Conservation (phyloP, 805 yeast species). For the Teunomyces aglyptinius region DNA sequence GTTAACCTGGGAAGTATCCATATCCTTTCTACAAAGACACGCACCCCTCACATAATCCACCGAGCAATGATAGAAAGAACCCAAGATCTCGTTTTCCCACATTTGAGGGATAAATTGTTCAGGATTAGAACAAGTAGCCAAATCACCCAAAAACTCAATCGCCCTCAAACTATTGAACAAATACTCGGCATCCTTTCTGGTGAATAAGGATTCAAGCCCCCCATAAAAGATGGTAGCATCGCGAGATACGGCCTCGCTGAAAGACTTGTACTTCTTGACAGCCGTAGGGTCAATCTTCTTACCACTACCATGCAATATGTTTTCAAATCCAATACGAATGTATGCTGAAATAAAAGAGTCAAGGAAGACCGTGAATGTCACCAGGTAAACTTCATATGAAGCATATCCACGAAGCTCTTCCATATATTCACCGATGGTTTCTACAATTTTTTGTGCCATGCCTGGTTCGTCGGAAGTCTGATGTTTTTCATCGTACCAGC, state of each 20-base stretch:
- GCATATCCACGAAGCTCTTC: conserved; percentile 55
- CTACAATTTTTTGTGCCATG: conserved; percentile 60
- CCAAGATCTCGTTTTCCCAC: conserved; percentile 59
- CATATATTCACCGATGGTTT: conserved; percentile 74
- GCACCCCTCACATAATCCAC: conserved; percentile 65
- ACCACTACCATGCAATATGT: conserved; percentile 40
- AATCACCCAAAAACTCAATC: conserved; percentile 37
- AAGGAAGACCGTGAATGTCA: conserved; percentile 36
- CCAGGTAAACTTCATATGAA: conserved; percentile 40
- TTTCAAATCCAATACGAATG: conserved; percentile 40
- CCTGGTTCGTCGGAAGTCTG: conserved; percentile 32
- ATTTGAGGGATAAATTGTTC: conserved; percentile 36
- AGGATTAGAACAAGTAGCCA: conserved; percentile 40
- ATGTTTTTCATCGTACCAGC: conserved; percentile 61
- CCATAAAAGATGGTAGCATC: conserved; percentile 38
- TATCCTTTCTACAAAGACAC: conserved; percentile 50
- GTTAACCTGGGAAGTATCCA: conserved; percentile 30
- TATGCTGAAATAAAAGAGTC: conserved; percentile 39
- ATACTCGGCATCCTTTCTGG: conserved; percentile 39
- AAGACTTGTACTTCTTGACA: conserved; percentile 34
- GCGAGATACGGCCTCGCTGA: conserved; percentile 36
- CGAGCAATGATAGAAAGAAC: conserved; percentile 75
- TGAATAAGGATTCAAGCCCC: conserved; percentile 36
- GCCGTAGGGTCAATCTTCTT: conserved; percentile 41
- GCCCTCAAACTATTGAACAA: conserved; percentile 40